Evolutionary conservation across 495 filamentous ascomycete genomes (phyloP).

Genomic region (Bryoglossum gracile): DNA sequence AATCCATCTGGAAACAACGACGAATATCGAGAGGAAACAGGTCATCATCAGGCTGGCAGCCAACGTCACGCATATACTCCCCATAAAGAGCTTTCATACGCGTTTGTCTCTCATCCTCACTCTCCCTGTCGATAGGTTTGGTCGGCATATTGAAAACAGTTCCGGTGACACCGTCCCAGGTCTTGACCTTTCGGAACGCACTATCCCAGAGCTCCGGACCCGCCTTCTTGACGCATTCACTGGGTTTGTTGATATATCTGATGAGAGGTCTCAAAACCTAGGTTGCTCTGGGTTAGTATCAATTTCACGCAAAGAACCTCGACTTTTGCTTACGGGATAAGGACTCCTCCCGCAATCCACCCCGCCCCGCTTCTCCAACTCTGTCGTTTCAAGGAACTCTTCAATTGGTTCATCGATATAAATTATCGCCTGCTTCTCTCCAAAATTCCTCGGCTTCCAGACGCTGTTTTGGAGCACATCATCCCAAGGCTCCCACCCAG

Average conservation of each 20-base stretch:
- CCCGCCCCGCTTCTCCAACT: constrained; percentile 15
- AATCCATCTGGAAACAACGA: neutral
- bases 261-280: constrained; percentile 7
- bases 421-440: constrained; percentile 14
- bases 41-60: neutral
- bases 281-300: too few relatives aligned
- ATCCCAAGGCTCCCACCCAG: neutral
- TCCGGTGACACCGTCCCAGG: constrained; percentile 21
- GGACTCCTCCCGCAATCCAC: constrained; percentile 23
- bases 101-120: neutral
- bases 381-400: neutral
- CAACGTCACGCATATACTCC: constrained; percentile 6
- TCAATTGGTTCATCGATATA: constrained; percentile 11
- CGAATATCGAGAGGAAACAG: constrained; percentile 20
- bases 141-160: constrained; percentile 26
- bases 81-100: constrained; percentile 2
- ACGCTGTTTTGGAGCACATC: constrained; percentile 15
- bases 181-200: constrained; percentile 12
- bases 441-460: constrained; percentile 15
- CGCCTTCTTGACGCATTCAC: constrained; percentile 6
- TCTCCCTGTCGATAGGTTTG: neutral
- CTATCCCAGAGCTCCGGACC: too few relatives aligned
- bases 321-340: constrained; percentile 11
- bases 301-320: neutral
- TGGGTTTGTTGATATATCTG: too few relatives aligned